Evolutionary conservation across 176 grass and related monocot species (phyloP).

Genomic region (Bothriochloa decipiens): DNA sequence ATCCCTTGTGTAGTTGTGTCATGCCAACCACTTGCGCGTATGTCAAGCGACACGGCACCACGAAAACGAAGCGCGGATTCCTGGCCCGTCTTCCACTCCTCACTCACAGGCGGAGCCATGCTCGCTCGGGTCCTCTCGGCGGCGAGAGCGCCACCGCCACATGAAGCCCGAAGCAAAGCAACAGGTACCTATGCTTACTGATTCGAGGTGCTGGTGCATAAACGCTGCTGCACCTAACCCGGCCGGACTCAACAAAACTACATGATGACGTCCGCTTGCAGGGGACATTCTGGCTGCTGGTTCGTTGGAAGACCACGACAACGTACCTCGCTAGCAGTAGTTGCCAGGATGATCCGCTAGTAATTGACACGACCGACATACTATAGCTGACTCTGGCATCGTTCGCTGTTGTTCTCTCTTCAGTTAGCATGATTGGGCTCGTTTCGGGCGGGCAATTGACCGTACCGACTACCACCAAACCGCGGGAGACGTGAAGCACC

Average conservation of each 20-base stretch:
- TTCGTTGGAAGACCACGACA: conserved; percentile 39
- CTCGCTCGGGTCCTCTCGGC: too few relatives aligned
- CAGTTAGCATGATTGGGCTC: conserved; percentile 11
- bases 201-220: too few relatives aligned
- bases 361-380: too few relatives aligned
- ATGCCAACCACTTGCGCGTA: neutral
- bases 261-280: neutral
- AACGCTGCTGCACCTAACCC: neutral
- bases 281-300: conserved; percentile 16
- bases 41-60: neutral
- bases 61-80: neutral
- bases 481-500: neutral
- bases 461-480: neutral
- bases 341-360: neutral
- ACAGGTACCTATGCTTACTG: too few relatives aligned
- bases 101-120: too few relatives aligned
- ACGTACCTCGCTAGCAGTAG: neutral
- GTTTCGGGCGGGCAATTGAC: neutral
- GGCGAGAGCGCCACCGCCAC: neutral
- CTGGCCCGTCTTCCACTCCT: neutral
- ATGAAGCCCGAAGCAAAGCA: too few relatives aligned
- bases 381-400: neutral
- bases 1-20: neutral
- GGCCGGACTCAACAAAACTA: neutral
- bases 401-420: conserved; percentile 3